Conservation (phyloP, 176 grass and related monocot genomes). For the Poa annua region DNA sequence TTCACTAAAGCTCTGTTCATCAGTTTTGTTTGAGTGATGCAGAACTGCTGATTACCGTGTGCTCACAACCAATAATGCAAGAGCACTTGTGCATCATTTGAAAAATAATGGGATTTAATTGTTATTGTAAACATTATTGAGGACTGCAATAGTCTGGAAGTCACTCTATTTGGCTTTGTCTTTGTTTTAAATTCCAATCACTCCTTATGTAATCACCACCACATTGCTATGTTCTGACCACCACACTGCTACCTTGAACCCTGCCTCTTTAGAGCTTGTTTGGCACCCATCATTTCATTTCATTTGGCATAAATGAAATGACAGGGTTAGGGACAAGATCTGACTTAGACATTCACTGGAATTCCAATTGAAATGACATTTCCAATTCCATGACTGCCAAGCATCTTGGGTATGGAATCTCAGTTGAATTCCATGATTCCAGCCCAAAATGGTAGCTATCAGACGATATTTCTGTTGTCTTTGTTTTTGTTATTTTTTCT, state of each 20-base stretch:
- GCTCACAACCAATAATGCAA: not conserved
- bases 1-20: not conserved
- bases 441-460: too few species aligned
- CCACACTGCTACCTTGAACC: not conserved
- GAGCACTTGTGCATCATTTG: not conserved
- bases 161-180: not conserved
- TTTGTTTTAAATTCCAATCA: not conserved
- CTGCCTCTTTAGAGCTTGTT: not conserved
- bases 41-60: not conserved
- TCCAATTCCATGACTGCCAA: too few species aligned
- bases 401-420: too few species aligned
- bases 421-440: too few species aligned
- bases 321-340: too few species aligned
- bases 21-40: conserved; percentile 1
- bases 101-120: not conserved
- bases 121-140: not conserved
- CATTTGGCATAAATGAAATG: too few species aligned
- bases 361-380: too few species aligned
- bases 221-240: not conserved
- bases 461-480: not conserved
- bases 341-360: too few species aligned
- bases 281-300: too few species aligned
- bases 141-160: not conserved
- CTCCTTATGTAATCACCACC: conserved; percentile 17
- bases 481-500: not conserved